These are phyloP conservation scores for Stenocarpella maydis DNA, from an alignment of 2,329 filamentous ascomycete genomes.

Conservation along the genomic window DNA sequence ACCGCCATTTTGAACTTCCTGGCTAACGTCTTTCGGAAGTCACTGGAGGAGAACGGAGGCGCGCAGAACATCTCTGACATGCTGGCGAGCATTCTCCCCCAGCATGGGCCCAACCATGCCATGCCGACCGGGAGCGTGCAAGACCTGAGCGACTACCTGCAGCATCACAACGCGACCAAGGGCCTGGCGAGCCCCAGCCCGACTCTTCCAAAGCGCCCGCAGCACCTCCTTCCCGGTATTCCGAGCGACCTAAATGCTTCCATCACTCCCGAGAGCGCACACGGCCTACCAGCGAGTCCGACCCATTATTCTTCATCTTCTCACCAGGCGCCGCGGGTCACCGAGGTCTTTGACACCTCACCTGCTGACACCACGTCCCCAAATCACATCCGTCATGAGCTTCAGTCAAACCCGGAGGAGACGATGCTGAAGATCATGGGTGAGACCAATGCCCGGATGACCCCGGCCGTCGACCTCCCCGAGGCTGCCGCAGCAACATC, in stretches of 20 bases:
- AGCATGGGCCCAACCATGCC: conserved; percentile 46
- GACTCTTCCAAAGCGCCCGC: conserved; percentile 54
- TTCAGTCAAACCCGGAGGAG: conserved; percentile 65
- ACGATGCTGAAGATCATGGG: conserved; percentile 73
- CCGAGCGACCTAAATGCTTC: conserved; percentile 49
- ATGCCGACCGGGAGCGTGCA: conserved; percentile 66
- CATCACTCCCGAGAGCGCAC: conserved; percentile 42
- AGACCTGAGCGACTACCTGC: conserved; percentile 67
- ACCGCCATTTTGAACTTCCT: conserved; percentile 98
- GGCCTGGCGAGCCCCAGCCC: conserved; percentile 53
- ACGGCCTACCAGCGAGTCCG: conserved; percentile 43
- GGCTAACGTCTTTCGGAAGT: conserved; percentile 95
- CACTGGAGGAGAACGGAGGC: conserved; percentile 82
- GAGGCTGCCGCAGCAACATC: conserved; percentile 65
- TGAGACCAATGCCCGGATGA: conserved; percentile 65
- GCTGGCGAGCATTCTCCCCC: conserved; percentile 77
- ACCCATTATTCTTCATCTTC: conserved; percentile 42
- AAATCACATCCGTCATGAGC: conserved; percentile 62
- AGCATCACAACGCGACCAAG: conserved; percentile 49
- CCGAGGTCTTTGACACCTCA: conserved; percentile 66
- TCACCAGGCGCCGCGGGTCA: conserved; percentile 57
- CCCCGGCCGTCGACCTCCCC: conserved; percentile 59
- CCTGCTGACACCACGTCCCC: conserved; percentile 55
- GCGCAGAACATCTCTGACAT: conserved; percentile 84
- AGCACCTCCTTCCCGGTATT: conserved; percentile 63